These are phyloP conservation scores for Phaeotremella skinneri DNA, from an alignment of 768 basidiomycete species.

Conservation along the genomic window DNA sequence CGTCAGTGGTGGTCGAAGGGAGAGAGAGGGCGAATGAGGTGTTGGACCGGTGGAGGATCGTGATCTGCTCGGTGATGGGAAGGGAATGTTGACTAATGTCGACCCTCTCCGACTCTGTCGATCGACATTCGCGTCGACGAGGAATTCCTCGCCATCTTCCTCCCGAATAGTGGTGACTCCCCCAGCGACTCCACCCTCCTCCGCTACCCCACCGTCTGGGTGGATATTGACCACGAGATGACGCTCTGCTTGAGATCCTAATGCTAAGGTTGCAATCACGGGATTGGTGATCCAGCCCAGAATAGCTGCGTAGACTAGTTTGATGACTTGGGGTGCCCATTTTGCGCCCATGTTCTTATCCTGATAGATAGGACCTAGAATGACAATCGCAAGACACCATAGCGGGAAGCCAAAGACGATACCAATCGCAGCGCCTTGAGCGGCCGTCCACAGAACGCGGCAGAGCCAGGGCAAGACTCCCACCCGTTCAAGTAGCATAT, in stretches of 20 bases:
- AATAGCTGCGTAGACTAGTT: conserved; percentile 45
- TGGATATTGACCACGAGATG: conserved; percentile 45
- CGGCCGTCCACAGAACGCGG: conserved; percentile 38
- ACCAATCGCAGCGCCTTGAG: conserved; percentile 47
- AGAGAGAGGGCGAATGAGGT: conserved; percentile 8
- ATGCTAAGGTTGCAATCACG: conserved; percentile 46
- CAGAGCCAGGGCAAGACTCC: conserved; percentile 26
- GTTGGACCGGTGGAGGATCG: conserved; percentile 27
- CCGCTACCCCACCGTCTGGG: conserved; percentile 15
- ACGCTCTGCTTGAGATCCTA: conserved; percentile 51
- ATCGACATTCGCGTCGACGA: background rate
- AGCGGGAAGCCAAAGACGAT: conserved; percentile 50
- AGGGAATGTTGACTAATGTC: background rate
- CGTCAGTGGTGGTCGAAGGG: conserved; percentile 28
- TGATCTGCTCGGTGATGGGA: conserved; percentile 1
- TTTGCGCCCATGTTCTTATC: conserved; percentile 38
- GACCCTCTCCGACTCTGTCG: background rate
- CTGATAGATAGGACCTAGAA: conserved; percentile 49
- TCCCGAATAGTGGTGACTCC: background rate
- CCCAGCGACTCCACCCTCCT: background rate
- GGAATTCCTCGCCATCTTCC: conserved; percentile 1
- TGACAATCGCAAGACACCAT: conserved; percentile 48
- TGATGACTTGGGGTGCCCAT: conserved; percentile 51
- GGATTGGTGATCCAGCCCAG: conserved; percentile 52
- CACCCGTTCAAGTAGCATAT: conserved; percentile 35